Base-by-base conservation (phyloP, 1,139 yeast species). In the Pichia sp. region DNA sequence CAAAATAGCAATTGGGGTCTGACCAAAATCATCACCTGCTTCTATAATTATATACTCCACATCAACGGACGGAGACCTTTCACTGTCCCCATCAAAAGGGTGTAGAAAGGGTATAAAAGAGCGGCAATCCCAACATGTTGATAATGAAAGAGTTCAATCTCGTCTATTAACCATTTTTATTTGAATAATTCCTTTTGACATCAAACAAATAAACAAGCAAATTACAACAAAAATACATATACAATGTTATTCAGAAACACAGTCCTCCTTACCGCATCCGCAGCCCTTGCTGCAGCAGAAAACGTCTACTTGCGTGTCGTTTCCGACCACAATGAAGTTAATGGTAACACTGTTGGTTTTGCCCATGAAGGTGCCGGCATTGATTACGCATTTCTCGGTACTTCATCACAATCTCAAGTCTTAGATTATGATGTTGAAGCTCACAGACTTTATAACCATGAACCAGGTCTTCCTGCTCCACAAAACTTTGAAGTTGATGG, bases 301-400 rank as follows among this genome's bases (percentile, higher is more conserved):
- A 29, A 34, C 9, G 42, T 42, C 14, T 20, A 28, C 14, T 48
- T 58, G 18, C 41, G 31, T 32, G 55, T 49, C 35, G 32, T 47
- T 32, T 58, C 69, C 12, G 49, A 36, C 33, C 30, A 41, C 30
- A 10, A 47, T 9, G 46, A 39, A 7, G 25, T 59, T 32, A 36
- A 55, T 45, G 62, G 61, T 19, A 38, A 52, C 24, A 23, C 38
- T n/a, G 26, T 44, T 17, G 66, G 63, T 30, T 45, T 70, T 32
- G 44, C 46, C 30, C 79, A 72, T 51, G 76, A 69, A 56, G 80
- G 80, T 52, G 79, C 80, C 32, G 80, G 69, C 41, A 56, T 71
- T 48, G 62, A 67, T 59, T 72, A 67, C 52, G 50, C 64, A 33
- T 64, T 67, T 52, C 47, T 70, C 13, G 61, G 39, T 27, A 29